Evolutionary conservation across 306 rosid species (phyloP).

Genomic region (Prunus mongolica): DNA sequence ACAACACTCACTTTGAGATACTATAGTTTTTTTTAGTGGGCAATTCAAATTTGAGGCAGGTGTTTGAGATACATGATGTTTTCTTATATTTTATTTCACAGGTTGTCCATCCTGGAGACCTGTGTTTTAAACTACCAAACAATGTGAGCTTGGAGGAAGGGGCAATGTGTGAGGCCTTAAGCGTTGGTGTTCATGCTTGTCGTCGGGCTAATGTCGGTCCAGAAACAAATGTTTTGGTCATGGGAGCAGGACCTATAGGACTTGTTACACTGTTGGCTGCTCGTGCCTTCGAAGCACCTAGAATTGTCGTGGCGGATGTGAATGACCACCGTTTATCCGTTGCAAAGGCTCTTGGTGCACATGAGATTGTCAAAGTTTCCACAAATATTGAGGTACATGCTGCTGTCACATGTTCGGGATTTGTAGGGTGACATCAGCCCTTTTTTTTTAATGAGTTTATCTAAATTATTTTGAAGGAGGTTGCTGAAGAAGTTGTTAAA

Average conservation of each 20-base stretch:
- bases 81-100: background rate
- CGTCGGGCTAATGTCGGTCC: slow-evolving; percentile 39
- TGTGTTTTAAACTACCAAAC: slow-evolving; percentile 36
- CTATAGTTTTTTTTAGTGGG: no score
- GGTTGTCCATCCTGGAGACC: slow-evolving; percentile 42
- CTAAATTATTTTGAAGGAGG: slow-evolving; percentile 13
- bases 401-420: no score
- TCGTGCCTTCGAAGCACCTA: slow-evolving; percentile 44
- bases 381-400: slow-evolving; percentile 24
- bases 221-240: slow-evolving; percentile 31
- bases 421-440: no score
- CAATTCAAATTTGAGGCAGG: background rate
- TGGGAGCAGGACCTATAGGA: slow-evolving; percentile 50
- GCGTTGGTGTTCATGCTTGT: slow-evolving; percentile 45
- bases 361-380: slow-evolving; percentile 32
- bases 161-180: slow-evolving; percentile 45
- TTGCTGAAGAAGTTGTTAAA: slow-evolving; percentile 28
- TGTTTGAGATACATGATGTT: background rate
- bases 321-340: slow-evolving; percentile 35
- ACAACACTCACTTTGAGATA: no score
- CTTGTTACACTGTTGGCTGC: slow-evolving; percentile 35
- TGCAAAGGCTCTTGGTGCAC: slow-evolving; percentile 41
- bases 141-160: slow-evolving; percentile 49
- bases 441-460: background rate
- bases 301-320: slow-evolving; percentile 36